Evolutionary conservation across 768 basidiomycete species (phyloP).

Genomic region (Rhodotorula kratochvilovae): DNA sequence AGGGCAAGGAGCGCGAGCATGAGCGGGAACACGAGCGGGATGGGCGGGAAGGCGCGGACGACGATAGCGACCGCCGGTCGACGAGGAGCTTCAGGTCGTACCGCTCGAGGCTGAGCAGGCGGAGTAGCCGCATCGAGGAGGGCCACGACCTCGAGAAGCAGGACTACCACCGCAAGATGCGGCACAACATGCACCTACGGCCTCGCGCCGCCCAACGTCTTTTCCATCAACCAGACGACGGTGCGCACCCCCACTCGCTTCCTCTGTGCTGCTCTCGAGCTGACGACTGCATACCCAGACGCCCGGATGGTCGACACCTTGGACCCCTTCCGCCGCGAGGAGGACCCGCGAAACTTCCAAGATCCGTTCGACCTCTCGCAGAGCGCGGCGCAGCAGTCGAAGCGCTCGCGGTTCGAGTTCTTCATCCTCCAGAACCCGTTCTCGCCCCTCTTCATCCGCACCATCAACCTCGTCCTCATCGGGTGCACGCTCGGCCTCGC

Average conservation of each 20-base stretch:
- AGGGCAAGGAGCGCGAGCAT: conserved; percentile 20
- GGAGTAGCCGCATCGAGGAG: not conserved
- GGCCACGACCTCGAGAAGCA: conserved; percentile 26
- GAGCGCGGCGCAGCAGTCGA: conserved; percentile 1
- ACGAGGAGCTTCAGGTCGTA: not conserved
- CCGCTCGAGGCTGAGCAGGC: conserved; percentile 6
- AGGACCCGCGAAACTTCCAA: not conserved
- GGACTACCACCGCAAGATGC: conserved; percentile 25
- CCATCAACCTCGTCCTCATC: conserved; percentile 77
- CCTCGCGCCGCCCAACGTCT: conserved; percentile 33
- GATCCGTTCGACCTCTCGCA: conserved; percentile 35
- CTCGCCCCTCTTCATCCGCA: conserved; percentile 59
- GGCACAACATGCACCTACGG: conserved; percentile 22
- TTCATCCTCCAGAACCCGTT: conserved; percentile 38
- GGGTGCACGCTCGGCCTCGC: conserved; percentile 73
- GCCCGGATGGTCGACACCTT: conserved; percentile 41
- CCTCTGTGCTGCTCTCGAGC: not conserved
- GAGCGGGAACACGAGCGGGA: not conserved
- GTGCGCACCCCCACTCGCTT: conserved; percentile 1
- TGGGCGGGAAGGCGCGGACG: not conserved
- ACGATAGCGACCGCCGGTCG: not conserved
- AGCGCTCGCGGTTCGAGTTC: conserved; percentile 22
- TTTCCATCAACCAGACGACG: conserved; percentile 34
- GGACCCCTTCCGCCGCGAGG: conserved; percentile 35
- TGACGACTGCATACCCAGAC: conserved; percentile 16